Percentiles rank a stretch among this genome's conserved stretches.
Conservation (phyloP, 2,329 filamentous ascomycete genomes). For the Penicillium crustosum region DNA sequence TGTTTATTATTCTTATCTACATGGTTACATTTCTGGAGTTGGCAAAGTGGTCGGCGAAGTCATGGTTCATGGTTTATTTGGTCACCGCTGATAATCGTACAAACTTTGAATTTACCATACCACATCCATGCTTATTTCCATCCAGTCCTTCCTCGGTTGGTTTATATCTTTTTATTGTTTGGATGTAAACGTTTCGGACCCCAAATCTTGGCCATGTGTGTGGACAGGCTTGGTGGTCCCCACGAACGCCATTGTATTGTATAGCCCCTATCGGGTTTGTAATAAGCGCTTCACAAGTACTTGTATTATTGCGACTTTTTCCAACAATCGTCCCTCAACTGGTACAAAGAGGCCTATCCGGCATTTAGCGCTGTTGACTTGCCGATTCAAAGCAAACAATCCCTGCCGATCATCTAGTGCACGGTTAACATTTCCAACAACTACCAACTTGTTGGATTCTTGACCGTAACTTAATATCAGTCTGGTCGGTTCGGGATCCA, state of each 20-base stretch:
- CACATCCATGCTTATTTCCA: not conserved
- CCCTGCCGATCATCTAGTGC: not conserved
- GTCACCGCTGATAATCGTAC: slow-evolving; percentile 10
- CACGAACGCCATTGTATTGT: not conserved
- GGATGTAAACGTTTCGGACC: not conserved
- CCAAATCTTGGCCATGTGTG: slow-evolving; percentile 1
- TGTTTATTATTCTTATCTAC: not conserved
- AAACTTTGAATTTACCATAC: not conserved
- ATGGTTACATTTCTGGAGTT: not conserved
- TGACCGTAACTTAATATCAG: not conserved
- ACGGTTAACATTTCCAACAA: not conserved
- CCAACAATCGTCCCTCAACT: not conserved
- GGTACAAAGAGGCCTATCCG: not conserved
- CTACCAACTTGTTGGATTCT: not conserved
- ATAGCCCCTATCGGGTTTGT: too few species aligned
- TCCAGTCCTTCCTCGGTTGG: not conserved
- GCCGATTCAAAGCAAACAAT: not conserved
- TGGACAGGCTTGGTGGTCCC: not conserved
- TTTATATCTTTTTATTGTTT: not conserved
- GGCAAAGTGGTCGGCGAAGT: slow-evolving; percentile 1
- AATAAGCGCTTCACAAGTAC: not conserved
- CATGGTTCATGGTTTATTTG: slow-evolving; percentile 10
- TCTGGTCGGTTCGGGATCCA: not conserved
- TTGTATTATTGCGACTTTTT: not conserved
- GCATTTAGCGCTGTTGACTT: slow-evolving; percentile 6